phyloP scores from a whole-genome alignment of 192 early-diverging fungal species.

The Dispira simplex region DNA sequence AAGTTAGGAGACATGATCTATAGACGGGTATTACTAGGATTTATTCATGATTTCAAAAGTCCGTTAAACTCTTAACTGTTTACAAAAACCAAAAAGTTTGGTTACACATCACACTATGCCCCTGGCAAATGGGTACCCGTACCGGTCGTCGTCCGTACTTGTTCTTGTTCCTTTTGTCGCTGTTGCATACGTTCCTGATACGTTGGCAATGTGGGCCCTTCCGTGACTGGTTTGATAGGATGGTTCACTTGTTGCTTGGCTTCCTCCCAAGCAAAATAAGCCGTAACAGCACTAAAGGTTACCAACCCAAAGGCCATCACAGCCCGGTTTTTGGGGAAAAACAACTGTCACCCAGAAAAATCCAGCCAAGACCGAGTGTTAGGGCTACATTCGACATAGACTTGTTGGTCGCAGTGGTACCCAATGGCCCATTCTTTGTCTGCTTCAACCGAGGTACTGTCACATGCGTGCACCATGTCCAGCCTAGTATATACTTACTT shows the following conservation, averaged over 20 bases:
- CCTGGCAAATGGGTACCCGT: no score
- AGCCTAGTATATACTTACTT: background rate
- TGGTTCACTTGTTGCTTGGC: background rate
- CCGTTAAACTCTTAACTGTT: no score
- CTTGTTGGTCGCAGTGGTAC: no score
- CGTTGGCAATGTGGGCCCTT: background rate
- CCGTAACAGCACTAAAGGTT: background rate
- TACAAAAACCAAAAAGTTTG: no score
- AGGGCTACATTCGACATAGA: background rate
- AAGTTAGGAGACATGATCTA: no score
- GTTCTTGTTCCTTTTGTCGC: background rate
- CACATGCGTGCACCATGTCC: background rate
- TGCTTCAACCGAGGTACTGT: background rate
- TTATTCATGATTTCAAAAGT: no score
- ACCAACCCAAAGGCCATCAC: conserved; percentile 4
- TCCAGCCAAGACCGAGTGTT: background rate
- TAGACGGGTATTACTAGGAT: no score
- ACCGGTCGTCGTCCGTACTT: no score
- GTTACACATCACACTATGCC: no score
- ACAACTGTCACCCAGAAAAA: background rate
- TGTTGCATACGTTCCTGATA: conserved; percentile 8
- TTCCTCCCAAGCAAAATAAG: conserved; percentile 4
- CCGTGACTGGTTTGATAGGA: no score
- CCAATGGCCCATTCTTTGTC: background rate
- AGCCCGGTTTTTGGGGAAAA: conserved; percentile 2